Conservation (phyloP, 805 yeast genomes). For the Cyberlindnera mycetangii region DNA sequence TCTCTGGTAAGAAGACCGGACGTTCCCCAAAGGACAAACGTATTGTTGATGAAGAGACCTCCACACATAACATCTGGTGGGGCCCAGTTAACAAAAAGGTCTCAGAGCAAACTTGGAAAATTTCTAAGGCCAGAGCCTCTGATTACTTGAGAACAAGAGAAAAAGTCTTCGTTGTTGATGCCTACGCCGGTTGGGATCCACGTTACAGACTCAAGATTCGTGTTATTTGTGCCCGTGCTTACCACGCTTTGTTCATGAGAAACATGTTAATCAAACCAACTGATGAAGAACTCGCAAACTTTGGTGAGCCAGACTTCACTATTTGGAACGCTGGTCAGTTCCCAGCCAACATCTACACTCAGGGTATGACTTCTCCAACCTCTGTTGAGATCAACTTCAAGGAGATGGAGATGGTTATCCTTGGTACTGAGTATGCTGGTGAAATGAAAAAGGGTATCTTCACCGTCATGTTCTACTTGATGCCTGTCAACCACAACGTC, state of each 20-base stretch:
- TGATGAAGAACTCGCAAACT: constrained; percentile 77
- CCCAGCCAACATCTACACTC: constrained; percentile 95
- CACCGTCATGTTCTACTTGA: constrained; percentile 97
- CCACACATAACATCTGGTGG: constrained; percentile 92
- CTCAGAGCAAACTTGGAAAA: constrained; percentile 90
- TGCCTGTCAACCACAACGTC: constrained; percentile 91
- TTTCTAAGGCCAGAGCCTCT: constrained; percentile 93
- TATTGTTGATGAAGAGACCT: constrained; percentile 90
- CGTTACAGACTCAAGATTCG: constrained; percentile 94
- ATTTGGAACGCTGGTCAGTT: constrained; percentile 98
- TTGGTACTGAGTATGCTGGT: constrained; percentile 99
- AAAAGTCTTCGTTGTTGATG: constrained; percentile 91
- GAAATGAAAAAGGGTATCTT: constrained; percentile 99
- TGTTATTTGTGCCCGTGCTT: constrained; percentile 96
- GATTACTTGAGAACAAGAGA: constrained; percentile 96
- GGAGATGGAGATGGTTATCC: constrained; percentile 97
- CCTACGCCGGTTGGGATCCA: constrained; percentile 99
- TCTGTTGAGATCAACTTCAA: constrained; percentile 96
- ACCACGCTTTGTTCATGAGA: constrained; percentile 97
- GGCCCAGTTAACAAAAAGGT: constrained; percentile 98
- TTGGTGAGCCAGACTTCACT: constrained; percentile 97
- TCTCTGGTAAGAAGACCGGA: constrained; percentile 94
- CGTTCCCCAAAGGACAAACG: constrained; percentile 98
- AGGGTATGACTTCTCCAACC: constrained; percentile 96
- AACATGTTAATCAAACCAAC: constrained; percentile 97